Conservation (phyloP, 805 yeast species). For the Hanseniaspora taiwanica region DNA sequence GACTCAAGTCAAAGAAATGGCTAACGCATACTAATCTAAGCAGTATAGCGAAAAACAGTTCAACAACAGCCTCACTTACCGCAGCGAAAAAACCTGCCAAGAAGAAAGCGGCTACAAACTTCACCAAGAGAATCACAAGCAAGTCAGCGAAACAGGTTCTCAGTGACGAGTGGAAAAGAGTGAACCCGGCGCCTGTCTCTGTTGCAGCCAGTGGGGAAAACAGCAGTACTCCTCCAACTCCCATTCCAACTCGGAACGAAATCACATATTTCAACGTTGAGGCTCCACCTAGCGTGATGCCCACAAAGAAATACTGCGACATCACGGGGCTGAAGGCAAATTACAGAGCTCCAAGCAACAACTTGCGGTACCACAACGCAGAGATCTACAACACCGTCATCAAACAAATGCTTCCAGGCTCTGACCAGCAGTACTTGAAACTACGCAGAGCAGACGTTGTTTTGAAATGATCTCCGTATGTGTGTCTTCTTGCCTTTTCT, state of each 20-base stretch:
- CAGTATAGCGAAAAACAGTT: not conserved
- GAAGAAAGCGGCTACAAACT: slow-evolving; percentile 28
- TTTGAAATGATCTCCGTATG: slow-evolving; percentile 40
- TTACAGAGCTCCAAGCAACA: slow-evolving; percentile 77
- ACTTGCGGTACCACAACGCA: slow-evolving; percentile 15
- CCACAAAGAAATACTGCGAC: slow-evolving; percentile 79
- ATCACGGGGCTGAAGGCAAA: slow-evolving; percentile 82
- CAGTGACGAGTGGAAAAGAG: slow-evolving; percentile 65
- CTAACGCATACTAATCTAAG: not conserved
- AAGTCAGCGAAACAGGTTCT: slow-evolving; percentile 63
- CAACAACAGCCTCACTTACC: slow-evolving; percentile 17
- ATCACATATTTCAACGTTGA: slow-evolving; percentile 59
- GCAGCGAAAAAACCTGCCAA: slow-evolving; percentile 8
- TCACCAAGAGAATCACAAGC: slow-evolving; percentile 38
- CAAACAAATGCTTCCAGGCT: slow-evolving; percentile 73
- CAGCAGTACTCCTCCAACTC: too few species aligned
- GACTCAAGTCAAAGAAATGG: slow-evolving; percentile 1
- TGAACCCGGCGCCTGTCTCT: too few species aligned
- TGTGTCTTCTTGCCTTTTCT: not conserved
- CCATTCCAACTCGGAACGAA: too few species aligned
- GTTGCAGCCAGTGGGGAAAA: slow-evolving; percentile 16
- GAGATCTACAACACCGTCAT: slow-evolving; percentile 33
- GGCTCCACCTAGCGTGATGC: slow-evolving; percentile 78
- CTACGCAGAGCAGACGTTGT: slow-evolving; percentile 82
- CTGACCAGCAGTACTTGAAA: slow-evolving; percentile 84